Base-by-base conservation (phyloP, 192 early-diverging fungal genomes). In the Entomortierella parvispora region DNA sequence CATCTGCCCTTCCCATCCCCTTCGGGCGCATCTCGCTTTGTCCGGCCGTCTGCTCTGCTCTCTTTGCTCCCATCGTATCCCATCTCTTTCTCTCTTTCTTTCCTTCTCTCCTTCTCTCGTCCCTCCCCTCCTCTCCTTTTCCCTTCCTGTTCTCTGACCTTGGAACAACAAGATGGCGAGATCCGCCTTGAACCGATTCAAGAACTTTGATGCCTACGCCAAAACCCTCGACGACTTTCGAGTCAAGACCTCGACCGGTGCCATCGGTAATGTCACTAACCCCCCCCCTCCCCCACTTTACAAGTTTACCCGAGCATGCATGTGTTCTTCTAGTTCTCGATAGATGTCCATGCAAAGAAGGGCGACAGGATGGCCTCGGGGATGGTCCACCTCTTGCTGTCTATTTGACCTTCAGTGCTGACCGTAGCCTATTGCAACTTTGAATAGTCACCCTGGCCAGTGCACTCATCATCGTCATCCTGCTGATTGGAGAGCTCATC, bases 191-290 rank as follows among this genome's bases (percentile, higher is more conserved):
- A 71, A 71, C 47, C 60, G 82, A 31, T 82, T 93, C 58, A 88
- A 85, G 62, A 84, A 80, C 59, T 86, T 93, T 66, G 93, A 95
- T 59, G 91, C 88, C n/a, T 99, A 98, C 66, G 96, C 96, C 14
- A 99, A 99, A 71, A 96, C 96, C 2, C 84, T 97, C 22, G 97
- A 99, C 61, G 95, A 99, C 83, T 97, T 98, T 84, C 86, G 74
- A 46, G 74, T 77, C 65, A 77, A 77, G 74, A 77, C 74, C 29
- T 68, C 65, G 34, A 77, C 74, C 12, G 74, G 74, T 58, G 74
- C 74, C 14, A 28, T 28, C 51, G 74, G 74, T 77, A 77, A 42
- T n/a, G n/a, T n/a, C n/a, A n/a, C n/a, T n/a, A n/a, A n/a, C n/a
- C n/a, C n/a, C n/a, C n/a, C n/a, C n/a, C n/a, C n/a, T n/a, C n/a